phyloP scores from a whole-genome alignment of 129 eudicot species.

The Mikania micrantha region DNA sequence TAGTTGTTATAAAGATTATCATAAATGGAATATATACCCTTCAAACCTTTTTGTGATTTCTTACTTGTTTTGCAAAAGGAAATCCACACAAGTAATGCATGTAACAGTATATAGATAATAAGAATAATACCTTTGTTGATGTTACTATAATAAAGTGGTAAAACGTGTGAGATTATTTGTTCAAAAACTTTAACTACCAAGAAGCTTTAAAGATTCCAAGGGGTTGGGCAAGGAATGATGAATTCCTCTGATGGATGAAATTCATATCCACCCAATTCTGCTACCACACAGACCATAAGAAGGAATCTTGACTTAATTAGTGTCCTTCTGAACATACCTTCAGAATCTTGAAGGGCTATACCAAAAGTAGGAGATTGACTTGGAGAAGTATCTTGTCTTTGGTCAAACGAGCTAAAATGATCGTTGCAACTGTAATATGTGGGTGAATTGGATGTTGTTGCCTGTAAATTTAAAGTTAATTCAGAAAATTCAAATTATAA shows the following conservation, averaged over 20 bases:
- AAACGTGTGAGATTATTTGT: not conserved
- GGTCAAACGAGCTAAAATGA: slow-evolving; percentile 36
- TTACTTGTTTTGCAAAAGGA: not conserved
- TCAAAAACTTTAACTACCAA: not conserved
- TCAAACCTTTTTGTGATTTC: not conserved
- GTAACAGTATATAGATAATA: not conserved
- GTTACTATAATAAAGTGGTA: not conserved
- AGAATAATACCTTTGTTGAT: not conserved
- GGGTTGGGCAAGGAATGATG: not conserved
- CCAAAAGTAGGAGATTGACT: slow-evolving; percentile 23
- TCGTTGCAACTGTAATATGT: slow-evolving; percentile 59
- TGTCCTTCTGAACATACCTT: slow-evolving; percentile 38
- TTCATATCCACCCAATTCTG: not conserved
- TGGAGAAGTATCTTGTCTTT: slow-evolving; percentile 13
- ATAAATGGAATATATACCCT: not conserved
- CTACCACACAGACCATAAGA: not conserved
- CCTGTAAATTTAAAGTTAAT: slow-evolving; percentile 31
- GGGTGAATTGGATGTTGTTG: slow-evolving; percentile 42
- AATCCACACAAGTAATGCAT: not conserved
- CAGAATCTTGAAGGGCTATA: slow-evolving; percentile 22
- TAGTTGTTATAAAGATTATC: not conserved
- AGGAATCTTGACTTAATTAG: not conserved
- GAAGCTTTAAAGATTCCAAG: not conserved
- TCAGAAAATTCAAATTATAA: not conserved
- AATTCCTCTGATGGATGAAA: not conserved